Percentiles rank a stretch among this genome's conserved stretches.
phyloP scores from a whole-genome alignment of 306 rosid species.

The Vigna reflexopilosa region DNA sequence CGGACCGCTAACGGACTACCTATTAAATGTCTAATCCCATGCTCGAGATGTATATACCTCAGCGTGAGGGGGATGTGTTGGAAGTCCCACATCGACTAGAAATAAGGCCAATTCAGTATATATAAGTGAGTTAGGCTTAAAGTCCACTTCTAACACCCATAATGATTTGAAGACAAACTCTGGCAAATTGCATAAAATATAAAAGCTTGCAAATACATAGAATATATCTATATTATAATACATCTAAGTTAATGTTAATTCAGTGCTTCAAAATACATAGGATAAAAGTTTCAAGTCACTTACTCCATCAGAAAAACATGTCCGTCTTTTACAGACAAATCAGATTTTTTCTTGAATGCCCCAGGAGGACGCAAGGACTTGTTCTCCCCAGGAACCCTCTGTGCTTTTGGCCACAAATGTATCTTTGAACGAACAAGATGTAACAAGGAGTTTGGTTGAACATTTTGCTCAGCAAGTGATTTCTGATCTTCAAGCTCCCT shows the following conservation, averaged over 20 bases:
- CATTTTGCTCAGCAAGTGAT: constrained; percentile 84
- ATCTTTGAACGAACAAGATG: constrained; percentile 94
- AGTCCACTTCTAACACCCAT: neutral
- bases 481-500: constrained; percentile 81
- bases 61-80: too few relatives aligned
- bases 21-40: too few relatives aligned
- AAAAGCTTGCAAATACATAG: neutral
- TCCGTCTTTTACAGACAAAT: constrained; percentile 94
- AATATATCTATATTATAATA: neutral
- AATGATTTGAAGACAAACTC: constrained; percentile 12
- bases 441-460: constrained; percentile 85
- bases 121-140: too few relatives aligned
- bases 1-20: too few relatives aligned
- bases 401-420: constrained; percentile 80
- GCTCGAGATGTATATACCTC: too few relatives aligned
- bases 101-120: too few relatives aligned
- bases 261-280: neutral
- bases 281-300: constrained; percentile 49
- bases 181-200: neutral
- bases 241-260: neutral
- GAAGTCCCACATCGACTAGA: too few relatives aligned
- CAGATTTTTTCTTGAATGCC: constrained; percentile 98
- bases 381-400: constrained; percentile 86
- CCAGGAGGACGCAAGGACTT: constrained; percentile 94
- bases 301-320: constrained; percentile 95